Evolutionary conservation across 2,329 filamentous ascomycete species (phyloP).

Genomic region (Teratosphaeria destructans): DNA sequence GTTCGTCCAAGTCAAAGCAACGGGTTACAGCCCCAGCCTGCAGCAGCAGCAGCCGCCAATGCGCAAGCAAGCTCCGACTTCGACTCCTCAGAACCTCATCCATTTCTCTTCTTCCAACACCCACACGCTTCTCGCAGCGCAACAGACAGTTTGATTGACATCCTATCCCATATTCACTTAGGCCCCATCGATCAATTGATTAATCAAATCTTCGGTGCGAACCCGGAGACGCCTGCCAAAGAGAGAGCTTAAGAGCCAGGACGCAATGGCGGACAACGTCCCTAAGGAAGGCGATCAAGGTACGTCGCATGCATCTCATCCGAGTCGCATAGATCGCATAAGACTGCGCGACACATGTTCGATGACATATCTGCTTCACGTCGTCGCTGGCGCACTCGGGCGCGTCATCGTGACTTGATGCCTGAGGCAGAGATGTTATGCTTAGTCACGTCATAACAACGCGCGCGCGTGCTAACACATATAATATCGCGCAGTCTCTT

Average conservation of each 20-base stretch:
- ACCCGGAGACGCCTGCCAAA: background rate
- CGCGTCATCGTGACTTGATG: background rate
- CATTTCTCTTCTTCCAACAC: background rate
- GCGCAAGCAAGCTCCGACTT: background rate
- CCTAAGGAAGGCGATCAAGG: slow-evolving; percentile 37
- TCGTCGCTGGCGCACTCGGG: background rate
- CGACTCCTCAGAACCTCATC: background rate
- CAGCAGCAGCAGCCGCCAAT: background rate
- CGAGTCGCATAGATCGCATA: slow-evolving; percentile 1
- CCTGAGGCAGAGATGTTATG: slow-evolving; percentile 4
- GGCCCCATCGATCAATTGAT: background rate
- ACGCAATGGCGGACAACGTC: slow-evolving; percentile 35
- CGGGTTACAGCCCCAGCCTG: background rate
- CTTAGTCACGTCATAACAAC: slow-evolving; percentile 12
- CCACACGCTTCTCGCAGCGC: background rate
- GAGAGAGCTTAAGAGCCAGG: slow-evolving; percentile 2
- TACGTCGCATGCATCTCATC: slow-evolving; percentile 6
- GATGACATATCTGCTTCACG: background rate
- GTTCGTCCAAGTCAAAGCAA: background rate
- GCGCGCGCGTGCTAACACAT: background rate
- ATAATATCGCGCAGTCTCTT: slow-evolving; percentile 42
- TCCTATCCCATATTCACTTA: background rate
- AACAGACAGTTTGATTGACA: slow-evolving; percentile 4
- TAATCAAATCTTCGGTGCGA: background rate
- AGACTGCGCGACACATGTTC: background rate